Evolutionary conservation across 2,329 filamentous ascomycete species (phyloP), one percentile per base, ranked within the genome.

Genomic region (Monilinia vaccinii-corymbosi): DNA sequence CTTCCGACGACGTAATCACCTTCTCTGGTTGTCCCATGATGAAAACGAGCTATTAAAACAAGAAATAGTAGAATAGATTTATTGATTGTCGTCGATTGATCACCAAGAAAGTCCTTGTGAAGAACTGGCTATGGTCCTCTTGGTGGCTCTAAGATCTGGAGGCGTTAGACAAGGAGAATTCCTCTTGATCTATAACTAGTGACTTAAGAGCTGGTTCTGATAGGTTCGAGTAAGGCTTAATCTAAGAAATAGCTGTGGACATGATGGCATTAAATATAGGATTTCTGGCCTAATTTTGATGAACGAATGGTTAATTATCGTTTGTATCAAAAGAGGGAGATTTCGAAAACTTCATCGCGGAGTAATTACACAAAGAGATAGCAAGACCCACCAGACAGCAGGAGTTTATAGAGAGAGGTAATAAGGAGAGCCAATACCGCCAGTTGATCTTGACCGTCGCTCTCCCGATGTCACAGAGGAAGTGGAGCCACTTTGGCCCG

Each of bases 21-120:
- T 52, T 52, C 40, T 52, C 50, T 21, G 36, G 36, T 52, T 52
- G 36, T 31, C 50, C 50, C 50, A 52, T 52, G 4, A 31, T 52
- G 36, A 40, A 42, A 7, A 21, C 7, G 2, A 10, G 18, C 31
- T 8, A 40, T n/a, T 3, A 11, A 13, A 42, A 8, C 10, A 32
- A 21, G 9, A n/a, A 31, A 21, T 5, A n/a, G 25, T 16, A 52
- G 2, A 7, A 21, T 14, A 21, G 23, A 5, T 13, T n/a, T 10
- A 8, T n/a, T 23, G 14, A 2, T 16, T 42, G 23, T 21, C 31
- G 36, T 32, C 13, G 23, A 31, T 21, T 14, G 1, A 4, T 21
- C 11, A 14, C 25, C 8, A 10, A 52, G 23, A 11, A 8, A 52
- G 36, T 52, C 36, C 34, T 7, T 8, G 34, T 4, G 18, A 13